Evolutionary conservation across 139 green algal species (phyloP).

Genomic region (Closterium sp.): DNA sequence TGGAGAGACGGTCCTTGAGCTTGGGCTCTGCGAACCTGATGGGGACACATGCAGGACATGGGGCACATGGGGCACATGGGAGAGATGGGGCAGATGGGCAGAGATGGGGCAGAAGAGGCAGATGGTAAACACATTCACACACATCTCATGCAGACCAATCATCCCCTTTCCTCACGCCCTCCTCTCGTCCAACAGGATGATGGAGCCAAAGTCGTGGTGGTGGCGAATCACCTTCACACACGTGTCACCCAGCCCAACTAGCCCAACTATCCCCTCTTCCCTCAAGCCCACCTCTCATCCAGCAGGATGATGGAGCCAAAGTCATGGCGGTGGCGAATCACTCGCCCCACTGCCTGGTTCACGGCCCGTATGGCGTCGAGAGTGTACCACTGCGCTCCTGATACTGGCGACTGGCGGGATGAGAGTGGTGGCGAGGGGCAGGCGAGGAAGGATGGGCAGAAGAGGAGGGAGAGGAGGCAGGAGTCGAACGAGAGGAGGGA

Average conservation of each 20-base stretch:
- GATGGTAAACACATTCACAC: too few species aligned
- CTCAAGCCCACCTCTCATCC: conserved; percentile 52
- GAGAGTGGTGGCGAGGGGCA: background rate
- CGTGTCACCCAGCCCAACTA: too few species aligned
- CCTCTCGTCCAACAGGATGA: conserved; percentile 55
- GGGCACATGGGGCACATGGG: background rate
- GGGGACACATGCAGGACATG: background rate
- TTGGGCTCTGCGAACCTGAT: background rate
- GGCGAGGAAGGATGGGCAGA: background rate
- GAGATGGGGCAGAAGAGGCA: too few species aligned
- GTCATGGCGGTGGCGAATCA: conserved; percentile 91
- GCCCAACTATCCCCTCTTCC: background rate
- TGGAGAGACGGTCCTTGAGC: background rate
- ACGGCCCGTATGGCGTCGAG: conserved; percentile 81
- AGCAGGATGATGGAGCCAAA: conserved; percentile 71
- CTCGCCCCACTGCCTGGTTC: conserved; percentile 94
- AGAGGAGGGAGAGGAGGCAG: background rate
- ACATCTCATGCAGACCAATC: background rate
- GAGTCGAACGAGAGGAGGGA: background rate
- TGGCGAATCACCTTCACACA: too few species aligned
- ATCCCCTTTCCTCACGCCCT: background rate
- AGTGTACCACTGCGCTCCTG: conserved; percentile 74
- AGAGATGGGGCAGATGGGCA: background rate
- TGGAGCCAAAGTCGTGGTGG: conserved; percentile 77
- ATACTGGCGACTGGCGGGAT: conserved; percentile 58